These are phyloP conservation scores for Blastobotrys illinoisensis DNA, from an alignment of 1,139 yeast species.

Conservation along the genomic window DNA sequence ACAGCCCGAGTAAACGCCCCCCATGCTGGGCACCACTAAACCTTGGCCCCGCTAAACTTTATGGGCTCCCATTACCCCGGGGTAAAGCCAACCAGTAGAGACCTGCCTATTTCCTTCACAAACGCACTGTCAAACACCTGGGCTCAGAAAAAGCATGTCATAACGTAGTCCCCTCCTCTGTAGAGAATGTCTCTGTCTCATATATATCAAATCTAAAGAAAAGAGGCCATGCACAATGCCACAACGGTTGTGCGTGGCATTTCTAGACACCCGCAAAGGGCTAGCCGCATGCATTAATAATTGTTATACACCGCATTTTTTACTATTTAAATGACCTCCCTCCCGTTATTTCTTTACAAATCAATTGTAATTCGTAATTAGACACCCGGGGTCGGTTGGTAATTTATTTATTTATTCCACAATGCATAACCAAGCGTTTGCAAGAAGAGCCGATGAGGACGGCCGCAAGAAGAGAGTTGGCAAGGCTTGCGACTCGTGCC, in stretches of 20 bases:
- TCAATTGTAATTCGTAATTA: neutral
- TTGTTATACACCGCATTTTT: neutral
- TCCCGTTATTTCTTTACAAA: neutral
- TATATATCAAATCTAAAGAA: neutral
- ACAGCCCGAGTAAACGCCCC: too few species aligned
- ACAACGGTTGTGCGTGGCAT: neutral
- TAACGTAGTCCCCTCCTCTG: neutral
- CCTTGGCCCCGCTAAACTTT: too few species aligned
- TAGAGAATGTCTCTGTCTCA: neutral
- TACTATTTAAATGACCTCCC: neutral
- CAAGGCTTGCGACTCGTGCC: conserved; percentile 76
- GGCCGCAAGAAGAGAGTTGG: conserved; percentile 60
- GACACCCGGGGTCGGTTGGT: neutral
- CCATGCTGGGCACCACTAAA: too few species aligned
- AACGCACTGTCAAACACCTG: neutral
- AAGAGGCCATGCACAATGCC: neutral
- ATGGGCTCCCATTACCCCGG: too few species aligned
- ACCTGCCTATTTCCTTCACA: neutral
- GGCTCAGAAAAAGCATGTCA: neutral
- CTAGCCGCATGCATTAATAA: neutral
- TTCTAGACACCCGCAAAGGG: neutral
- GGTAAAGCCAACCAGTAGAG: neutral
- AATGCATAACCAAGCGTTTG: neutral
- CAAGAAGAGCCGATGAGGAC: conserved; percentile 8
- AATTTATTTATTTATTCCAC: neutral